These are phyloP conservation scores for Mycena belliarum DNA, from an alignment of 768 basidiomycete species.

Conservation along the genomic window DNA sequence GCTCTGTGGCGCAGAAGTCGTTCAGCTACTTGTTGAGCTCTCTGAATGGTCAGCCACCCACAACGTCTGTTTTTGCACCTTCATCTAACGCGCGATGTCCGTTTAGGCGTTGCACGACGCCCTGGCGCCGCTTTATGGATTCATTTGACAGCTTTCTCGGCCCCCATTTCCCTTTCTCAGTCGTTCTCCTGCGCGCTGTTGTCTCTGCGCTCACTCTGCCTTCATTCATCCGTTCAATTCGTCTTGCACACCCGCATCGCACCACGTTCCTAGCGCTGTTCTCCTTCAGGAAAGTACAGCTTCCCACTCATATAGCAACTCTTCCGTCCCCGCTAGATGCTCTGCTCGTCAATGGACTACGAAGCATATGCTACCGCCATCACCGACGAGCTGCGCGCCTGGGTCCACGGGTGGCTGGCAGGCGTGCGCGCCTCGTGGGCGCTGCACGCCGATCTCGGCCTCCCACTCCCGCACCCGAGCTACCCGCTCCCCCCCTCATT, in stretches of 20 bases:
- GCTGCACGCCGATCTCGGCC: background rate
- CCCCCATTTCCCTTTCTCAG: background rate
- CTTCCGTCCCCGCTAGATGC: no score
- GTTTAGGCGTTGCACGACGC: background rate
- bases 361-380: conserved; percentile 10
- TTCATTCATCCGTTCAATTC: background rate
- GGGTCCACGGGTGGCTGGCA: conserved; percentile 8
- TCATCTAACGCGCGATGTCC: background rate
- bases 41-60: no score
- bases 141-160: background rate
- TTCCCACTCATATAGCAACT: no score
- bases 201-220: no score
- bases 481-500: conserved; percentile 6
- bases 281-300: no score
- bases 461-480: background rate
- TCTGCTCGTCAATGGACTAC: conserved; percentile 1
- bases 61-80: background rate
- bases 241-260: background rate
- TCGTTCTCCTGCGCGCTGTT: background rate
- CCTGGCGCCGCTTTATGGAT: background rate
- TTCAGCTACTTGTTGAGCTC: no score
- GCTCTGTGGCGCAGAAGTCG: no score
- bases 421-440: background rate
- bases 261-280: background rate
- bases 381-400: conserved; percentile 10